phyloP scores from a whole-genome alignment of 1,284 basidiomycete genomes.

The Trametes pubescens region DNA sequence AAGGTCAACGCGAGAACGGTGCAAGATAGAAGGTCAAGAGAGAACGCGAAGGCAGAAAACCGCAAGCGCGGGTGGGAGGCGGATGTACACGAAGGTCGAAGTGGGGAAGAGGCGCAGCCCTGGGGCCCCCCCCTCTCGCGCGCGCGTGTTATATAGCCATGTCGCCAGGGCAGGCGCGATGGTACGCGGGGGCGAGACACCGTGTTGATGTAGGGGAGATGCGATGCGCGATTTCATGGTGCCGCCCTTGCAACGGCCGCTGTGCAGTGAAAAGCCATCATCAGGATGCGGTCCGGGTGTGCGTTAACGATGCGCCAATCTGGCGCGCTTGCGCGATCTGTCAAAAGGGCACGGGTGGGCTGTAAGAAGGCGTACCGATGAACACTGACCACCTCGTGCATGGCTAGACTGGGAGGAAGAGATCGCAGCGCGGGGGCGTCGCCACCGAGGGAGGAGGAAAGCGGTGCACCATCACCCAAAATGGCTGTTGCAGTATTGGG shows the following conservation, averaged over 20 bases:
- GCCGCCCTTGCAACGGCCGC: background rate
- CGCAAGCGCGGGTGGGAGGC: slow-evolving; percentile 21
- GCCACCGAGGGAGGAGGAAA: background rate
- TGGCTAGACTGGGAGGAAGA: background rate
- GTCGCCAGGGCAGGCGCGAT: slow-evolving; percentile 8
- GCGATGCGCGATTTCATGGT: slow-evolving; percentile 11
- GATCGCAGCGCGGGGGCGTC: background rate
- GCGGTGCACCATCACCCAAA: background rate
- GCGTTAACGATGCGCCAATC: background rate
- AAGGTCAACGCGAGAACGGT: background rate
- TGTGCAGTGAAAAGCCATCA: background rate
- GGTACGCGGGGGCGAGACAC: background rate
- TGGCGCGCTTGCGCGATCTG: background rate
- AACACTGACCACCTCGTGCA: background rate
- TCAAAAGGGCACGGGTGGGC: background rate
- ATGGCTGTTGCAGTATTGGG: slow-evolving; percentile 3
- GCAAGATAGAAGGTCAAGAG: too few relatives aligned
- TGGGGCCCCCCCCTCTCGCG: slow-evolving; percentile 2
- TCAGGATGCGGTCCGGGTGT: background rate
- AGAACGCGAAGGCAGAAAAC: slow-evolving; percentile 4
- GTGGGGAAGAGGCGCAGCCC: slow-evolving; percentile 31
- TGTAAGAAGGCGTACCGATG: background rate
- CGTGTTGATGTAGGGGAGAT: slow-evolving; percentile 13
- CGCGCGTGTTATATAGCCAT: slow-evolving; percentile 25
- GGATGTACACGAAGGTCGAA: slow-evolving; percentile 21